Conservation (phyloP, 2,329 filamentous ascomycete genomes). For the Clarireedia paspali region DNA sequence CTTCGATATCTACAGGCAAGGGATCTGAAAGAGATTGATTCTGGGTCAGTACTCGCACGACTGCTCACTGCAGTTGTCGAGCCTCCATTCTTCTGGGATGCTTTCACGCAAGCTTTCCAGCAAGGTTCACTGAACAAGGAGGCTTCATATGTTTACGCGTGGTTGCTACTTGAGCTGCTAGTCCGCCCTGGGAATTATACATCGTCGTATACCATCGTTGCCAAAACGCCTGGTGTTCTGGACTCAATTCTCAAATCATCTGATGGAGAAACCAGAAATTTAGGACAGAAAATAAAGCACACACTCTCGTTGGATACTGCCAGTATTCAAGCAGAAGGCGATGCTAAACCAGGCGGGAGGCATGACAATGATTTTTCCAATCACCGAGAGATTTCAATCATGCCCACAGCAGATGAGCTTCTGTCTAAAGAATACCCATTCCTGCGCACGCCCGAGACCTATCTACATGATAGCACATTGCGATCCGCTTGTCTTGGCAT, state of each 20-base stretch:
- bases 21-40: constrained; percentile 16
- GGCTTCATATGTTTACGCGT: constrained; percentile 31
- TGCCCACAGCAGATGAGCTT: constrained; percentile 61
- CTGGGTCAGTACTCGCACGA: constrained; percentile 32
- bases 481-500: constrained; percentile 33
- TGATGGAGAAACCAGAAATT: constrained; percentile 24
- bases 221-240: constrained; percentile 24
- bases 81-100: constrained; percentile 43
- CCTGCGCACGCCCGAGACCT: constrained; percentile 41
- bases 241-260: constrained; percentile 17
- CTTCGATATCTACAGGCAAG: constrained; percentile 31
- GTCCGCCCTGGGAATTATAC: constrained; percentile 25
- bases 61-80: constrained; percentile 40
- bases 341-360: constrained; percentile 48
- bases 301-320: constrained; percentile 23
- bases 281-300: constrained; percentile 37
- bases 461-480: constrained; percentile 35
- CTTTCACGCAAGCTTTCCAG: constrained; percentile 25
- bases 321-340: constrained; percentile 8
- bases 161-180: constrained; percentile 39
- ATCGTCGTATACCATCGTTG: constrained; percentile 22
- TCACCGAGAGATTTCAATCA: constrained; percentile 53
- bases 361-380: constrained; percentile 66
- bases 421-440: constrained; percentile 44
- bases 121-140: constrained; percentile 22